Base-by-base conservation (phyloP, 371 early-diverging fungal genomes). In the Capillidium heterosporum region DNA sequence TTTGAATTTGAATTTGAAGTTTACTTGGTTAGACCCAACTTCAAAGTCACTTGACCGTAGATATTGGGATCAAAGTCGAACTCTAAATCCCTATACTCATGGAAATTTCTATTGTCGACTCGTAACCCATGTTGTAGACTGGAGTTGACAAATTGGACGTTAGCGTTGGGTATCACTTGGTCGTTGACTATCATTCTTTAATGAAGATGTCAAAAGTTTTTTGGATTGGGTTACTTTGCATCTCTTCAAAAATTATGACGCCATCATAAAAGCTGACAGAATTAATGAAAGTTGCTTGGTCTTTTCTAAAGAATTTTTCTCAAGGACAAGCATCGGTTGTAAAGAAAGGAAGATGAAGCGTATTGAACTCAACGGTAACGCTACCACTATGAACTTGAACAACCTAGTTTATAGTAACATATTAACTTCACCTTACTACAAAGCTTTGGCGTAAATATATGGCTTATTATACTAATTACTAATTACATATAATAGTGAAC, bases 371-470 rank as follows among this genome's bases (percentile, higher is more conserved):
- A 76, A 76, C 68, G 87, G 87, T 27, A 87, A 83, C 61, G 83
- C 77, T 56, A 65, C 69, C 47, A 87, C 83, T 28, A 91, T 87
- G 89, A 91, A 91, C 65, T 64, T 87, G 65, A 86, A 87, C 65
- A 75, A 80, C 21, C 71, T 87, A 55, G 67, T 85, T 29, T 78
- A 80, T 55, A 77, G 79, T 54, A 85, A 84, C 59, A 82, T 84
- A 57, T 60, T 74, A 29, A 75, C 73, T 5, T 85, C 84, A 1
- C 78, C 76, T 17, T 85, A 85, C 59, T 82, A 81, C 59, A 74
- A 76, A 61, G 69, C 71, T 17, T 60, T 82, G n/a, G 73, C 67
- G 85, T 85, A 74, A 68, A 77, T 7, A 23, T 26, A n/a, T 51
- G 7, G 13, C 35, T 35, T 35, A 35, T 35, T 35, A 4, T 7